A percentile compares a stretch with the other conserved stretches of the same genome.
Evolutionary conservation across 768 basidiomycete species (phyloP).

Genomic region (Atractiella rhizophila): DNA sequence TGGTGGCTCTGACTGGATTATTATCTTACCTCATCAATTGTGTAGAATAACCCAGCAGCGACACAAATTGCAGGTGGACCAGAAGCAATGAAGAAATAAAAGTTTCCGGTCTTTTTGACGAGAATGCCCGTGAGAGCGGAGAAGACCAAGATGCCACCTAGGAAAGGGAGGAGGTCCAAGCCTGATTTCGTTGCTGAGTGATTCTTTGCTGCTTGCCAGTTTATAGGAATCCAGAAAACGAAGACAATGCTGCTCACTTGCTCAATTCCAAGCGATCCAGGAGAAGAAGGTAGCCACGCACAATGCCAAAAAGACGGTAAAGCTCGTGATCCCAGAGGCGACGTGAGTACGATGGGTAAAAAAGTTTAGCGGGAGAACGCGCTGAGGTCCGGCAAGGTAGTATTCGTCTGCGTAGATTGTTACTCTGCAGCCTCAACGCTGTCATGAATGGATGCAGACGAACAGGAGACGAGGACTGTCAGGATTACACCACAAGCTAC

Average conservation of each 20-base stretch:
- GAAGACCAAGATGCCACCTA: slow-evolving; percentile 20
- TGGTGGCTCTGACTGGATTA: no score
- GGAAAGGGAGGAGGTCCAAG: slow-evolving; percentile 26
- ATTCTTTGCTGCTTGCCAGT: slow-evolving; percentile 22
- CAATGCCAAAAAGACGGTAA: slow-evolving; percentile 12
- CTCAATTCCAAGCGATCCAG: background rate
- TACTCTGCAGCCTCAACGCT: slow-evolving; percentile 9
- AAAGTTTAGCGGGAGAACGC: slow-evolving; percentile 23
- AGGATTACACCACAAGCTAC: slow-evolving; percentile 12
- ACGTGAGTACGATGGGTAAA: slow-evolving; percentile 13
- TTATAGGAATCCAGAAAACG: slow-evolving; percentile 20
- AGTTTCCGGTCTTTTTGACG: slow-evolving; percentile 19
- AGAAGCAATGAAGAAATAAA: slow-evolving; percentile 22
- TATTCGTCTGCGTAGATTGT: slow-evolving; percentile 14
- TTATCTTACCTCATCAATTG: slow-evolving; percentile 18
- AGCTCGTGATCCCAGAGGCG: background rate
- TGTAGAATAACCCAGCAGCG: slow-evolving; percentile 24
- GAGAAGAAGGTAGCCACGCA: slow-evolving; percentile 12
- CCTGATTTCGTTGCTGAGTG: no score
- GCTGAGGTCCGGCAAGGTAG: slow-evolving; percentile 19
- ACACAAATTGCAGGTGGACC: slow-evolving; percentile 20
- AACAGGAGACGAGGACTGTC: slow-evolving; percentile 6
- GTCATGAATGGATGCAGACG: slow-evolving; percentile 15
- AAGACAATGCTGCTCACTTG: slow-evolving; percentile 12
- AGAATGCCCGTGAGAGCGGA: slow-evolving; percentile 20